Evolutionary conservation across 371 early-diverging fungal species (phyloP), one percentile per base, ranked within the genome.

Genomic region (Thermomucor indicae-seudaticae): DNA sequence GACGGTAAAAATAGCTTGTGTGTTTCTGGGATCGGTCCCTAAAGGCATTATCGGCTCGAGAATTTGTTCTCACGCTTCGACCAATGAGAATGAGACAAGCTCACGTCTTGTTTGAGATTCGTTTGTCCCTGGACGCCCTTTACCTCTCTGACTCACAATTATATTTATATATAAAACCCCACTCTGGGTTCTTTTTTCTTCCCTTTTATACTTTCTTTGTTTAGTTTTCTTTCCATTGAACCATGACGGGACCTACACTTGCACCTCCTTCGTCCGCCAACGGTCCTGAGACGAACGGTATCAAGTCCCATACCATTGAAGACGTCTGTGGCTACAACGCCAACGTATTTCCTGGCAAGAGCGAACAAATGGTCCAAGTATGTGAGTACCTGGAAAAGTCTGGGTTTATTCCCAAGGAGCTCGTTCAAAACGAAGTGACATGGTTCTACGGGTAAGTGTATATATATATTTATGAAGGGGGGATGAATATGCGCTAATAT

Each of bases 401-500:
- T 67, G 96, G 93, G 37, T 92, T 91, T 62, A 83, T 97, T 47
- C 98, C 97, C 28, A 78, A 83, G 54, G 88, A 88, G 48, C 79
- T 96, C 43, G 91, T 96, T 53, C 65, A 86, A 45, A 86, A 88
- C 49, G 97, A 97, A 67, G 94, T 96, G 28, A 69, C 78, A 12
- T 97, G 97, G 96, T 97, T 97, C 80, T 97, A 97, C 72, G 83
- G 85, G 90, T 91, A 79, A 20, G n/a, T 22, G 29, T 8, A 10
- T 43, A 2, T 25, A 23, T 43, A 43, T 44, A 28, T 22, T 11
- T 41, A 28, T 10, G 37, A 20, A 32, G 31, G 20, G 25, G 14
- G 4, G 30, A 27, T 30, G 14, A 14, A 5, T 45, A 0, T 43
- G 47, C 14, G 42, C 22, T 38, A 28, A 14, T 35, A 32, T 29